Conservation (phyloP, 768 basidiomycete genomes). For the Boletus rex-veris region DNA sequence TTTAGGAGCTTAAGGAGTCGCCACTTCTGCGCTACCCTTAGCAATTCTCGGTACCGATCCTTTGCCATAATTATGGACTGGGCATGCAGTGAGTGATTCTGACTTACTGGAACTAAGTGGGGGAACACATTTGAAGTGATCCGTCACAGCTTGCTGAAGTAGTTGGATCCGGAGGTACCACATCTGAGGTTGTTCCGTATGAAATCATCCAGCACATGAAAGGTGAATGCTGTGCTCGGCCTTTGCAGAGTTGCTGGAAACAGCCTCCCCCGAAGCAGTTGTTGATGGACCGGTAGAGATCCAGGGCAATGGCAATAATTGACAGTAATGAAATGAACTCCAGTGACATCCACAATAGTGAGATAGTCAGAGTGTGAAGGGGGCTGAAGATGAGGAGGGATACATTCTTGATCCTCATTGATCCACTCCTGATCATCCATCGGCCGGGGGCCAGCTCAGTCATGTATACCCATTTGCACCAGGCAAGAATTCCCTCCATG, state of each 20-base stretch:
- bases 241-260: neutral
- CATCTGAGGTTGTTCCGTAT: slow-evolving; percentile 18
- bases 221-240: slow-evolving; percentile 4
- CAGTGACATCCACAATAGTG: too few relatives aligned
- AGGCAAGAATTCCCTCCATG: too few relatives aligned
- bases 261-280: neutral
- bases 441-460: too few relatives aligned
- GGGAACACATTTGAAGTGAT: slow-evolving; percentile 2
- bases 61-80: neutral
- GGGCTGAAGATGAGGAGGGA: too few relatives aligned
- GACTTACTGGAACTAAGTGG: neutral
- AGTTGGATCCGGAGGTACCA: neutral
- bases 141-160: neutral
- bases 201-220: slow-evolving; percentile 20
- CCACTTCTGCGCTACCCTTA: slow-evolving; percentile 16
- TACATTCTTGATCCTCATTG: too few relatives aligned
- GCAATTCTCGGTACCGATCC: slow-evolving; percentile 20
- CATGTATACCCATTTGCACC: too few relatives aligned
- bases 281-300: neutral
- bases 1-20: slow-evolving; percentile 17
- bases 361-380: too few relatives aligned
- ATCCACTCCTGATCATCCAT: too few relatives aligned
- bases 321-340: too few relatives aligned
- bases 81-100: too few relatives aligned
- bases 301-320: neutral